Conservation (phyloP, 2,329 filamentous ascomycete genomes). For the Fusarium virguliforme region DNA sequence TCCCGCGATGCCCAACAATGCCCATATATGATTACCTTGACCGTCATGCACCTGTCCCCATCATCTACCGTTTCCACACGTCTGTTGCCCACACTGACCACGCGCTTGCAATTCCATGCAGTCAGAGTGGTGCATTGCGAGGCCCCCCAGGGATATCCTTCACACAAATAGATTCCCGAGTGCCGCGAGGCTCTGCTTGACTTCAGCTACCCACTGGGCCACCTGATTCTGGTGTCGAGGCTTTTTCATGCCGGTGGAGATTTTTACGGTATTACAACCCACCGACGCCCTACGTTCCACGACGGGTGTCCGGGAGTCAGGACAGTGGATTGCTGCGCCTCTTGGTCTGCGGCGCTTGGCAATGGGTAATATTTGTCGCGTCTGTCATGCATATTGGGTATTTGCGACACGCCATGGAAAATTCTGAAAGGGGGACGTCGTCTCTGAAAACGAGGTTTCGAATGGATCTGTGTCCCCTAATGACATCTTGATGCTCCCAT, state of each 20-base stretch:
- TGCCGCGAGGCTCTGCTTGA: background rate
- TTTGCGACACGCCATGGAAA: background rate
- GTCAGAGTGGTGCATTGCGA: constrained; percentile 6
- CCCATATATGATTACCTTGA: background rate
- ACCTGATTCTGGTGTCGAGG: constrained; percentile 13
- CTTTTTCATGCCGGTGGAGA: constrained; percentile 8
- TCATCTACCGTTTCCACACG: background rate
- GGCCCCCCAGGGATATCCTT: background rate
- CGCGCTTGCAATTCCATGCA: constrained; percentile 1
- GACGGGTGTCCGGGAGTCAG: background rate
- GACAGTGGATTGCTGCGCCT: constrained; percentile 6
- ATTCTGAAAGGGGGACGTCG: background rate
- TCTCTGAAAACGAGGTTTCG: background rate
- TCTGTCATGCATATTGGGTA: background rate
- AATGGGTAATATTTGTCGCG: background rate
- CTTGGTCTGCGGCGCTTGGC: background rate
- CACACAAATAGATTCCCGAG: constrained; percentile 1
- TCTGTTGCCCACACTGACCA: background rate
- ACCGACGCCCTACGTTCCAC: constrained; percentile 14
- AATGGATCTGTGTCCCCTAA: background rate
- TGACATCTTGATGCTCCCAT: background rate
- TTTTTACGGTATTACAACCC: constrained; percentile 9
- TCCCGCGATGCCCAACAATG: background rate
- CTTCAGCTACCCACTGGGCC: constrained; percentile 5
- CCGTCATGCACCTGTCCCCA: background rate